These are phyloP conservation scores for Chlorencoelia australis DNA, from an alignment of 2,329 filamentous ascomycete species.

Conservation along the genomic window DNA sequence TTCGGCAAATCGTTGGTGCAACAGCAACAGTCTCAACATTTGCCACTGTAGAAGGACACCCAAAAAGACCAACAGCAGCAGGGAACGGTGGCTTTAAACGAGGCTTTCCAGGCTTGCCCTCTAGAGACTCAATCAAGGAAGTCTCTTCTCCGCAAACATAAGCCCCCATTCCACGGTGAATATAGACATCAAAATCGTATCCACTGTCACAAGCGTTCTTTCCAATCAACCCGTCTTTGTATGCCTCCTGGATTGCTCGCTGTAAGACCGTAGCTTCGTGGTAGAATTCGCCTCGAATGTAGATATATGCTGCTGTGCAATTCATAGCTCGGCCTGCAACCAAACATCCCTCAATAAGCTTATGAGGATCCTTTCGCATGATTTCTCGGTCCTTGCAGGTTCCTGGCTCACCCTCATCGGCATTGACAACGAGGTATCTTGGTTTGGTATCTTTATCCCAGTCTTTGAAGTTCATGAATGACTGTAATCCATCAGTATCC, in stretches of 20 bases:
- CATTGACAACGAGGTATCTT: constrained; percentile 94
- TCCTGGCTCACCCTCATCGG: constrained; percentile 95
- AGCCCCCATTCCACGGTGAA: constrained; percentile 93
- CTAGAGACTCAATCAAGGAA: constrained; percentile 92
- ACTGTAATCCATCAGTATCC: constrained; percentile 41
- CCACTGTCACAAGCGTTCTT: constrained; percentile 97
- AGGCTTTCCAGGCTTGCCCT: constrained; percentile 97
- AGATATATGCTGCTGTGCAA: constrained; percentile 96
- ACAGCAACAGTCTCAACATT: constrained; percentile 98
- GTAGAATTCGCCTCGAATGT: constrained; percentile 97
- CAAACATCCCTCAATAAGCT: constrained; percentile 94
- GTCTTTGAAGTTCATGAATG: constrained; percentile 99
- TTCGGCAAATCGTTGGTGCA: constrained; percentile 87
- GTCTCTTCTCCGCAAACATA: constrained; percentile 99
- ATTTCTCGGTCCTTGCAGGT: constrained; percentile 99
- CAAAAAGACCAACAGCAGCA: constrained; percentile 92
- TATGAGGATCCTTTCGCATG: constrained; percentile 99
- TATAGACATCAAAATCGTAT: constrained; percentile 95
- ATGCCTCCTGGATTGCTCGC: constrained; percentile 94
- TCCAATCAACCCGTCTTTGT: constrained; percentile 86
- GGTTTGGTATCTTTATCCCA: constrained; percentile 98
- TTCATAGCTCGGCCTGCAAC: constrained; percentile 98
- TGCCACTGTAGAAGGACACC: constrained; percentile 93
- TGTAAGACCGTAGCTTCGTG: constrained; percentile 91
- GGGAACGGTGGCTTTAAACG: constrained; percentile 98